Conservation (phyloP, 371 early-diverging fungal genomes). For the Coemansia sp. region DNA sequence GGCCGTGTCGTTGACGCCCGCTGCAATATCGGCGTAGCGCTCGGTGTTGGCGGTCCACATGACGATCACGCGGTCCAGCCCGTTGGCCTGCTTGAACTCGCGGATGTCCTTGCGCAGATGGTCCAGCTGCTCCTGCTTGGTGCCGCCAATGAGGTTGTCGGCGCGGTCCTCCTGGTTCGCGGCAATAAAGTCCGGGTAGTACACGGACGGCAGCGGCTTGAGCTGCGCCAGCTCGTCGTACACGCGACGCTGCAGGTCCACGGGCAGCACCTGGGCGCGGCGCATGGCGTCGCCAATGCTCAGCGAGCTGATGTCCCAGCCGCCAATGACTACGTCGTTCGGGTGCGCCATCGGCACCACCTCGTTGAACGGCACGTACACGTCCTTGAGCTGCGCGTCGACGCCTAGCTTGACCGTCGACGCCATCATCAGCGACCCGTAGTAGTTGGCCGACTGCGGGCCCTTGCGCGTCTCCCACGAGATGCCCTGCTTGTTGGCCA, state of each 20-base stretch:
- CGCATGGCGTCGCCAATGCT: conserved; percentile 91
- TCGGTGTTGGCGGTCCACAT: conserved; percentile 99
- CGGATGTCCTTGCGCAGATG: conserved; percentile 90
- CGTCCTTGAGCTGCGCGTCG: conserved; percentile 76
- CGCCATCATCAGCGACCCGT: conserved; percentile 91
- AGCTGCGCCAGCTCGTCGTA: conserved; percentile 71
- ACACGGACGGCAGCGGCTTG: conserved; percentile 89
- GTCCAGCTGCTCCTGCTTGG: conserved; percentile 85
- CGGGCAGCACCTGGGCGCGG: conserved; percentile 90
- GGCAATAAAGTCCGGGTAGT: conserved; percentile 96
- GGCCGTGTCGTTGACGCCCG: conserved; percentile 95
- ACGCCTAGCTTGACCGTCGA: conserved; percentile 93
- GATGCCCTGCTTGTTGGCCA: conserved; percentile 84
- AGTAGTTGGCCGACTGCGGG: conserved; percentile 90
- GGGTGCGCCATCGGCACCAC: conserved; percentile 95
- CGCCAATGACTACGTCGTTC: conserved; percentile 92
- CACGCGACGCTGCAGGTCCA: conserved; percentile 93
- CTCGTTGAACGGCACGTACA: conserved; percentile 84
- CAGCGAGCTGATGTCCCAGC: conserved; percentile 92
- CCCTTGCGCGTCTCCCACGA: conserved; percentile 94
- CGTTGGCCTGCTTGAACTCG: conserved; percentile 83
- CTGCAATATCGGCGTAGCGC: conserved; percentile 66
- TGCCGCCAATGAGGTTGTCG: conserved; percentile 82
- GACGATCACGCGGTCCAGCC: conserved; percentile 90
- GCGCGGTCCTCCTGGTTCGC: conserved; percentile 96